Conservation (phyloP, 805 yeast genomes). For the Wickerhamia fluorescens region DNA sequence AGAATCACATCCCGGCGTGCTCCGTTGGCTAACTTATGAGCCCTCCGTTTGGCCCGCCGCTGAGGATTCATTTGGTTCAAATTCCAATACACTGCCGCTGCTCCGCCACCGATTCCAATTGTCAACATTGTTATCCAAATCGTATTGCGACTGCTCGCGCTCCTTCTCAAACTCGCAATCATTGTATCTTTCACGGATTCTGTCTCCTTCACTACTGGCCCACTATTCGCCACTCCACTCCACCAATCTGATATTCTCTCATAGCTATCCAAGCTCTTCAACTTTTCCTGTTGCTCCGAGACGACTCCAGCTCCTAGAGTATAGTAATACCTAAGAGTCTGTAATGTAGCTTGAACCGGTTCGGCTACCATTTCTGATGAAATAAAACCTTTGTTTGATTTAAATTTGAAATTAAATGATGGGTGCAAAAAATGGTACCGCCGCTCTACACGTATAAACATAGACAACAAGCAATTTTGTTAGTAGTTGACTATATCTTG, state of each 20-base stretch:
- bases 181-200: too few species aligned
- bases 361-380: slow-evolving; percentile 39
- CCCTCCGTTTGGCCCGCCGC: slow-evolving; percentile 38
- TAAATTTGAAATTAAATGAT: too few species aligned
- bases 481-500: too few species aligned
- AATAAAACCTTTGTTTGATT: too few species aligned
- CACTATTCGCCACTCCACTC: neutral
- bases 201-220: too few species aligned
- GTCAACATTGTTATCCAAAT: slow-evolving; percentile 5
- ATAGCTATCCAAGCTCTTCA: slow-evolving; percentile 11
- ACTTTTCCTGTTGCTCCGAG: slow-evolving; percentile 15
- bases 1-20: slow-evolving; percentile 71
- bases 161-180: neutral
- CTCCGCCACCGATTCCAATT: neutral
- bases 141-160: neutral
- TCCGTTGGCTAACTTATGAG: slow-evolving; percentile 57
- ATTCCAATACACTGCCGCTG: neutral
- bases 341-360: slow-evolving; percentile 35
- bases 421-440: too few species aligned
- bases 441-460: too few species aligned
- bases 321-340: slow-evolving; percentile 18
- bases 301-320: slow-evolving; percentile 14
- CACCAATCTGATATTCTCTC: slow-evolving; percentile 10
- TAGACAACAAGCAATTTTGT: too few species aligned
- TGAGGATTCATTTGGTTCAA: neutral